phyloP scores from a whole-genome alignment of 352 stramenopile species.

The Globisporangium cylindrosporum region DNA sequence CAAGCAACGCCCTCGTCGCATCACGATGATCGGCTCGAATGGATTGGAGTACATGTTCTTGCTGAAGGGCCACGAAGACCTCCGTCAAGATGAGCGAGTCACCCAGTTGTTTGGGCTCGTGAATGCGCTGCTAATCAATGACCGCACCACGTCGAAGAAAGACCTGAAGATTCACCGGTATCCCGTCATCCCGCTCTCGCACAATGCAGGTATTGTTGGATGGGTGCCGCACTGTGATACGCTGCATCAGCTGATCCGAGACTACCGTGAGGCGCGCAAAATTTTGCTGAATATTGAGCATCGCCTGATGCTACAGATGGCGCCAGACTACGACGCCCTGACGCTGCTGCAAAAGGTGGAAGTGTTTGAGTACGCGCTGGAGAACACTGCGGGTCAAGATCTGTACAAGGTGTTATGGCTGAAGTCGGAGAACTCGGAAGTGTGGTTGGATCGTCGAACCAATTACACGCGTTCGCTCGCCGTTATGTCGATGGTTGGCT shows the following conservation, averaged over 20 bases:
- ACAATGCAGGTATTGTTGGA: conserved; percentile 97
- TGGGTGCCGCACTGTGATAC: conserved; percentile 99
- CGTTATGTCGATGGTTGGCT: conserved; percentile 98
- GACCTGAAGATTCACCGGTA: conserved; percentile 98
- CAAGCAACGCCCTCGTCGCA: conserved; percentile 96
- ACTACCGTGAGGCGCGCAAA: conserved; percentile 90
- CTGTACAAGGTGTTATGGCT: conserved; percentile 96
- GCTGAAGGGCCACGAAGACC: conserved; percentile 99
- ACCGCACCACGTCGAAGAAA: conserved; percentile 95
- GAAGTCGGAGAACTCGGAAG: conserved; percentile 97
- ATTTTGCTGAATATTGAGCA: conserved; percentile 95
- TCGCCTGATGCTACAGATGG: conserved; percentile 84
- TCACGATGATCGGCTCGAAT: conserved; percentile 95
- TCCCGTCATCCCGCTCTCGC: conserved; percentile 96
- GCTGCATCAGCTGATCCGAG: conserved; percentile 95
- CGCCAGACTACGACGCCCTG: conserved; percentile 95
- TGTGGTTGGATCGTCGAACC: conserved; percentile 97
- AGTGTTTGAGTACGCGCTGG: conserved; percentile 93
- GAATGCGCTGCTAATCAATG: conserved; percentile 97
- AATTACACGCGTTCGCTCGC: conserved; percentile 97
- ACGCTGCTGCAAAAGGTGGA: conserved; percentile 98
- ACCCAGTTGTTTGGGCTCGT: conserved; percentile 99
- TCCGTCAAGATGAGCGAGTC: conserved; percentile 98
- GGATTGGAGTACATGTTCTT: conserved; percentile 98
- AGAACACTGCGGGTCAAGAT: conserved; percentile 95